Conservation (phyloP, 257 asterid species). For the Solanum ossicruentum region DNA sequence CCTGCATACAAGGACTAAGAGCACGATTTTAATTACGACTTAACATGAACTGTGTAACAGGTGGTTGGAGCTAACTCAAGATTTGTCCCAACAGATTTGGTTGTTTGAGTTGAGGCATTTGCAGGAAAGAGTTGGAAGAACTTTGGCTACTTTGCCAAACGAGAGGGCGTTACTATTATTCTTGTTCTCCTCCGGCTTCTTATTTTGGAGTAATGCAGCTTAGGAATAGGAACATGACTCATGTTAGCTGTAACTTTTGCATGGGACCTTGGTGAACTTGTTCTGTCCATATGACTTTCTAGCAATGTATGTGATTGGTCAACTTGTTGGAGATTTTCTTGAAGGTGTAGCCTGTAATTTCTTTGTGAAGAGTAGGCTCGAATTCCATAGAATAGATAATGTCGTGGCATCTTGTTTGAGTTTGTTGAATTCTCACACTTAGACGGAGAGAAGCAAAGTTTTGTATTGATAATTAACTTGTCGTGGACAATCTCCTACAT, state of each 20-base stretch:
- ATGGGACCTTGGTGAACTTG: not conserved
- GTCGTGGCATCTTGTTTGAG: too few species aligned
- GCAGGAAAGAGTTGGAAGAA: slow-evolving; percentile 16
- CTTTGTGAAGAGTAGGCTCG: too few species aligned
- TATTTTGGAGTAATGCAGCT: not conserved
- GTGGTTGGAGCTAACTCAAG: slow-evolving; percentile 17
- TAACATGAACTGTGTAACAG: slow-evolving; percentile 63
- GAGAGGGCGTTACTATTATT: not conserved
- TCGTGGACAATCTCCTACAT: too few species aligned
- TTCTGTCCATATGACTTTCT: not conserved
- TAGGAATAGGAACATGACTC: not conserved
- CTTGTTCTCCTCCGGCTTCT: not conserved
- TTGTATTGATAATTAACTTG: too few species aligned
- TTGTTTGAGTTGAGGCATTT: slow-evolving; percentile 14
- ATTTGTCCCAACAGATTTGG: slow-evolving; percentile 4
- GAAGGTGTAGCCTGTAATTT: not conserved
- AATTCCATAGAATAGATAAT: too few species aligned
- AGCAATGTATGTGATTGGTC: not conserved
- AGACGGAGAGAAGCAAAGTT: too few species aligned
- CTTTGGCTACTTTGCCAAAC: not conserved
- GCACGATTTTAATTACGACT: slow-evolving; percentile 23
- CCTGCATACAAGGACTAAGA: slow-evolving; percentile 41
- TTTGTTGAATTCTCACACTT: too few species aligned
- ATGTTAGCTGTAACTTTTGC: not conserved
- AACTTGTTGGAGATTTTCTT: not conserved